Evolutionary conservation across 2,329 filamentous ascomycete species (phyloP), one percentile per base, ranked within the genome.

Genomic region (Penicillium sp.): DNA sequence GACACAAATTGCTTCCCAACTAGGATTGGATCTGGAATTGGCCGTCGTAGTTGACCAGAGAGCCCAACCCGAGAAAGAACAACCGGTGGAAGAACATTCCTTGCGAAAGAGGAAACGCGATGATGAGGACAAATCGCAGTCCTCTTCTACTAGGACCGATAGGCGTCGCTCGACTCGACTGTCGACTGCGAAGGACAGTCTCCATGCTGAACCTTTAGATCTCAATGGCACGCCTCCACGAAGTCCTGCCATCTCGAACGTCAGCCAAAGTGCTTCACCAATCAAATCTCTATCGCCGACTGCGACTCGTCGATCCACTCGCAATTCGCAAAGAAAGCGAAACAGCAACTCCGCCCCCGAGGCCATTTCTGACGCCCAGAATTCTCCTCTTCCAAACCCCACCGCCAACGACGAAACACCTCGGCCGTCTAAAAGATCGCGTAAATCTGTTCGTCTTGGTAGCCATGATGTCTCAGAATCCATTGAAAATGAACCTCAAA

Each of bases 1-100:
- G 44, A 67, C 70, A 11, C 73, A 77, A 53, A 71, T 75, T 52
- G 75, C 74, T 10, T 78, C 76, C 18, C 76, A 79, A 56, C 63
- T 79, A 5, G 74, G 73, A 49, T 73, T 77, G 55, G 76, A 78
- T 55, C 61, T 78, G 40, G 73, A 73, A 41, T 59, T 70, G 22
- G 72, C 72, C 7, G 67, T 70, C n/a, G 70, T 75, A 57, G 50
- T 65, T 27, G 55, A 65, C 31, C 62, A 60, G 2, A 49, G 52
- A 4, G 16, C 43, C 10, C 44, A 62, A 5, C 38, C 34, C 3
- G 53, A 57, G 24, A 36, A 5, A 31, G 22, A 27, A 38, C 48
- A 57, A 7, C 43, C 42, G 42, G 34, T 48, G 10, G 40, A 53
- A 3, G 58, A 55, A 18, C 63, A 61, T 11, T 22, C 59, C 4